Conservation (phyloP, 345 rosid genomes). For the Firmiana major region DNA sequence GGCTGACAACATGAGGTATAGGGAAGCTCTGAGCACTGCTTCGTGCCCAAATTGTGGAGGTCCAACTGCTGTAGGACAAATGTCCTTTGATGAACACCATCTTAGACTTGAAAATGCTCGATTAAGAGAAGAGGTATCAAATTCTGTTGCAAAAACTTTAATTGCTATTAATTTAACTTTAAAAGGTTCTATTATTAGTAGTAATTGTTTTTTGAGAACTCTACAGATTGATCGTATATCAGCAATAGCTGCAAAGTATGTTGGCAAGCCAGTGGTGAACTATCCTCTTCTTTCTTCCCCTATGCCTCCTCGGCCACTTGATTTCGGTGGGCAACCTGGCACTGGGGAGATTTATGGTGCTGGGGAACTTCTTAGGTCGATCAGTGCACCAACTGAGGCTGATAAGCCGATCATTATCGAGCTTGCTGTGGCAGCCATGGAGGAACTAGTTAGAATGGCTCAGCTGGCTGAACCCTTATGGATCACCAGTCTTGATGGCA, state of each 20-base stretch:
- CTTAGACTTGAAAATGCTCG: constrained; percentile 83
- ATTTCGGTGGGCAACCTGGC: constrained; percentile 45
- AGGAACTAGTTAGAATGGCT: constrained; percentile 73
- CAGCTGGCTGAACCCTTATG: constrained; percentile 79
- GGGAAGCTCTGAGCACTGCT: constrained; percentile 89
- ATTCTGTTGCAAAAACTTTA: not conserved
- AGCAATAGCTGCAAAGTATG: constrained; percentile 89
- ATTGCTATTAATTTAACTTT: not conserved
- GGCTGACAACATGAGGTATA: constrained; percentile 76
- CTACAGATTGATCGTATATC: constrained; percentile 81
- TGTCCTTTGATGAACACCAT: constrained; percentile 95
- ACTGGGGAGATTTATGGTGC: constrained; percentile 63
- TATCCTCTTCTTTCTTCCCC: constrained; percentile 69
- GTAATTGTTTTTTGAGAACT: not conserved
- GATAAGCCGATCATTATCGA: constrained; percentile 68
- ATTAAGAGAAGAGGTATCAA: constrained; percentile 78
- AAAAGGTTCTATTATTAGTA: not conserved
- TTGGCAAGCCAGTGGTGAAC: constrained; percentile 83
- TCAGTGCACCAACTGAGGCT: constrained; percentile 49
- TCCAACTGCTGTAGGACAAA: constrained; percentile 86
- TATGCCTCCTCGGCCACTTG: constrained; percentile 57
- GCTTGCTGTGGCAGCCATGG: constrained; percentile 89
- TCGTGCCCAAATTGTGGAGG: constrained; percentile 98
- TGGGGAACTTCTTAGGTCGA: constrained; percentile 65
- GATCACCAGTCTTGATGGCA: constrained; percentile 53